Evolutionary conservation across 192 early-diverging fungal genomes (phyloP).

Genomic region (Coemansia sp.): DNA sequence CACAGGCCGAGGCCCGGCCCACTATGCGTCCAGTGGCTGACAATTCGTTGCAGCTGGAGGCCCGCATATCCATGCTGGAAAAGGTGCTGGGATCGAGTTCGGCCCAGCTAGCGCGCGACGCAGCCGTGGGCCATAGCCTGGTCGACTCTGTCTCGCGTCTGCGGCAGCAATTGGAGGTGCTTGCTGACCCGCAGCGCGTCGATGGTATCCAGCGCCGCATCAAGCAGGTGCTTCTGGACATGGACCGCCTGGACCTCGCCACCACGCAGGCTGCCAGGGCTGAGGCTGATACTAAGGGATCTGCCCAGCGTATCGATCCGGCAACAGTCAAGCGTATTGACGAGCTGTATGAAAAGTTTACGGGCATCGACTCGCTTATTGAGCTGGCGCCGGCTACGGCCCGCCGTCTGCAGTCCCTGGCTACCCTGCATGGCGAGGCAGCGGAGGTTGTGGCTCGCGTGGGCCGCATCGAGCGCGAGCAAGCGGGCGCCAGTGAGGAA

Average conservation of each 20-base stretch:
- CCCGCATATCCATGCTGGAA: slow-evolving; percentile 40
- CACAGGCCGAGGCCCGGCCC: background rate
- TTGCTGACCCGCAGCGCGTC: slow-evolving; percentile 45
- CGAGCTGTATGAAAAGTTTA: slow-evolving; percentile 45
- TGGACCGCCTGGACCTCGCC: slow-evolving; percentile 42
- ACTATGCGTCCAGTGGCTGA: background rate
- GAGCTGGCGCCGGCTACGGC: slow-evolving; percentile 79
- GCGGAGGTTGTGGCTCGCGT: slow-evolving; percentile 76
- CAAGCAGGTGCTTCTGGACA: slow-evolving; percentile 50
- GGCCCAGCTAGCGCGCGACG: background rate
- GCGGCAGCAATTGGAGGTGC: slow-evolving; percentile 44
- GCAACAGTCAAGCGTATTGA: slow-evolving; percentile 27
- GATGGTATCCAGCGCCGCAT: slow-evolving; percentile 53
- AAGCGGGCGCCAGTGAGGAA: slow-evolving; percentile 68
- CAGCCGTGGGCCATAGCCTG: slow-evolving; percentile 61
- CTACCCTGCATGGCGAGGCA: slow-evolving; percentile 81
- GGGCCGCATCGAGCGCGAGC: slow-evolving; percentile 71
- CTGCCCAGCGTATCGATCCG: slow-evolving; percentile 21
- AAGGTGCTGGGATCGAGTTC: slow-evolving; percentile 19
- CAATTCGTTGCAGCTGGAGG: slow-evolving; percentile 27
- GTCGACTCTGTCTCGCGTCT: slow-evolving; percentile 63
- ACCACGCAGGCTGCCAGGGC: slow-evolving; percentile 21
- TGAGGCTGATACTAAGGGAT: slow-evolving; percentile 5
- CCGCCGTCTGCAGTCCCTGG: slow-evolving; percentile 75
- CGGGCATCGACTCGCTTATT: slow-evolving; percentile 78